These are phyloP conservation scores for Huntiella omanensis DNA, from an alignment of 2,329 filamentous ascomycete genomes.

Conservation along the genomic window DNA sequence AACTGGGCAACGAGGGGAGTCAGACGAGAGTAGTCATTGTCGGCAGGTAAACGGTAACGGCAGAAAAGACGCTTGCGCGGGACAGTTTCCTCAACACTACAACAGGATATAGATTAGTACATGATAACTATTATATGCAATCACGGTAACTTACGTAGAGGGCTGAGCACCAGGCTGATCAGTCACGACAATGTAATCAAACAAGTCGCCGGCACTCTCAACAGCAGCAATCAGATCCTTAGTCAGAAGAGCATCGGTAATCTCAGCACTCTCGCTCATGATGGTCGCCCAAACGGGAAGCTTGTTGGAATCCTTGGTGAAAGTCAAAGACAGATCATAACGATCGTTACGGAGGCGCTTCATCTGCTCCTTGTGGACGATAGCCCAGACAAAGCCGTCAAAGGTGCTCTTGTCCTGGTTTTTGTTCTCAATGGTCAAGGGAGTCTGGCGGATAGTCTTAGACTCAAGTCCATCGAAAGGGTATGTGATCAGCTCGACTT, in stretches of 20 bases:
- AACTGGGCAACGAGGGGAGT: constrained; percentile 64
- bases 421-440: constrained; percentile 35
- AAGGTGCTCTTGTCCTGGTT: constrained; percentile 49
- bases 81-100: constrained; percentile 60
- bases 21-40: constrained; percentile 45
- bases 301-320: constrained; percentile 82
- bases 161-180: constrained; percentile 85
- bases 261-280: constrained; percentile 93
- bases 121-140: background rate
- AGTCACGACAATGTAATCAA: constrained; percentile 75
- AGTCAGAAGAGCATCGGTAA: constrained; percentile 73
- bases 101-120: constrained; percentile 1
- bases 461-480: constrained; percentile 85
- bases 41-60: constrained; percentile 48
- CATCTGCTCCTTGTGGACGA: constrained; percentile 94
- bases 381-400: constrained; percentile 83
- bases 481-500: constrained; percentile 59
- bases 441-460: constrained; percentile 48
- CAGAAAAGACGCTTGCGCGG: constrained; percentile 79
- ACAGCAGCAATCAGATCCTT: constrained; percentile 71
- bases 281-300: constrained; percentile 77
- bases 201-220: constrained; percentile 52
- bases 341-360: constrained; percentile 74
- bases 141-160: constrained; percentile 41
- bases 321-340: constrained; percentile 84